phyloP scores from a whole-genome alignment of 306 rosid species.

The Nissolia schottii region DNA sequence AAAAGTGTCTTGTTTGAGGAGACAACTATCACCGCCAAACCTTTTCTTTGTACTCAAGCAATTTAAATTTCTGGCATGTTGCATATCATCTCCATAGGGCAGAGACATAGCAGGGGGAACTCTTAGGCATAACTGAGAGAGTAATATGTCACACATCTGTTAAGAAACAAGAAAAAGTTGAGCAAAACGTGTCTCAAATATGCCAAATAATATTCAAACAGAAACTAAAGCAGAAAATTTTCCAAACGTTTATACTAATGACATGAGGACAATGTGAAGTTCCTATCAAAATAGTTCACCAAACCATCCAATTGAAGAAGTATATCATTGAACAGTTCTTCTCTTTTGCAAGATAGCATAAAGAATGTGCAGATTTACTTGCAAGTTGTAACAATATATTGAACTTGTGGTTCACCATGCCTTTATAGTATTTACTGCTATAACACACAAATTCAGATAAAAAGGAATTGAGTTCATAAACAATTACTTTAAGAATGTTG shows the following conservation, averaged over 20 bases:
- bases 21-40: conserved; percentile 29
- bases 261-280: neutral
- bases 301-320: neutral
- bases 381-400: conserved; percentile 4
- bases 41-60: conserved; percentile 39
- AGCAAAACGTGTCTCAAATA: no score
- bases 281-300: neutral
- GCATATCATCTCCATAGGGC: conserved; percentile 64
- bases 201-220: neutral
- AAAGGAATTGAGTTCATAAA: conserved; percentile 26
- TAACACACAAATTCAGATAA: neutral
- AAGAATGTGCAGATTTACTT: neutral
- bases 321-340: neutral
- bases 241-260: neutral
- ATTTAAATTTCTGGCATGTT: conserved; percentile 34
- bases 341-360: neutral
- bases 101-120: conserved; percentile 64
- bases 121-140: conserved; percentile 92
- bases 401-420: neutral
- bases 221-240: conserved; percentile 16
- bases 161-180: conserved; percentile 28
- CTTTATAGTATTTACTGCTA: neutral
- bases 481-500: conserved; percentile 91
- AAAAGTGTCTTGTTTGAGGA: conserved; percentile 34
- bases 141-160: conserved; percentile 97